Conservation (phyloP, 2,329 filamentous ascomycete genomes). For the Hysterium pulicare region DNA sequence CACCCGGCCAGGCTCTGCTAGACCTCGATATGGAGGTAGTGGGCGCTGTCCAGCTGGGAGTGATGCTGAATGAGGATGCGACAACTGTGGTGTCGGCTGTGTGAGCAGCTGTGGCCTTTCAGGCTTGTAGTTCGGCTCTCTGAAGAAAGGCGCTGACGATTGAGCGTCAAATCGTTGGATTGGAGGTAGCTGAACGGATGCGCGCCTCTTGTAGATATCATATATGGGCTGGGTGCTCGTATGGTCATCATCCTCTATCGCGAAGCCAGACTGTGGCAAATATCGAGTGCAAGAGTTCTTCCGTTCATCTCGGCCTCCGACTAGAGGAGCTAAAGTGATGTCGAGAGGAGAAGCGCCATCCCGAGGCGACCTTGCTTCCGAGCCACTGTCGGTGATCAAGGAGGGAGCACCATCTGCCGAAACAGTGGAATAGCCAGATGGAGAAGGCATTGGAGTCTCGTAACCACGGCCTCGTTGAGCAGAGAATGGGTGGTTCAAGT, state of each 20-base stretch:
- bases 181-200: constrained; percentile 33
- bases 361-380: constrained; percentile 46
- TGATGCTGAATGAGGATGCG: constrained; percentile 25
- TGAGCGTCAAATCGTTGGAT: constrained; percentile 23
- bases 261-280: constrained; percentile 38
- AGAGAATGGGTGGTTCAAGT: constrained; percentile 19
- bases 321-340: constrained; percentile 36
- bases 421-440: constrained; percentile 59
- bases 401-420: constrained; percentile 65
- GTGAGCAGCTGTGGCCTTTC: constrained; percentile 30
- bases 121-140: constrained; percentile 23
- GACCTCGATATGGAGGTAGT: constrained; percentile 30
- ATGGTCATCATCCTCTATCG: constrained; percentile 33
- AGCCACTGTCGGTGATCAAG: constrained; percentile 63
- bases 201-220: constrained; percentile 25
- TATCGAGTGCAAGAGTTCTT: constrained; percentile 35
- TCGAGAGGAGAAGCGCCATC: constrained; percentile 47
- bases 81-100: constrained; percentile 26
- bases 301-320: constrained; percentile 35
- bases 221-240: constrained; percentile 12
- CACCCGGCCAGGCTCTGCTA: constrained; percentile 29
- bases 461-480: constrained; percentile 29
- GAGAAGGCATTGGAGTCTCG: constrained; percentile 62
- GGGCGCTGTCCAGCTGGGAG: constrained; percentile 21
- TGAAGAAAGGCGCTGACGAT: constrained; percentile 15